Conservation (phyloP, 1,139 yeast species). For the Meyerozyma sp. region DNA sequence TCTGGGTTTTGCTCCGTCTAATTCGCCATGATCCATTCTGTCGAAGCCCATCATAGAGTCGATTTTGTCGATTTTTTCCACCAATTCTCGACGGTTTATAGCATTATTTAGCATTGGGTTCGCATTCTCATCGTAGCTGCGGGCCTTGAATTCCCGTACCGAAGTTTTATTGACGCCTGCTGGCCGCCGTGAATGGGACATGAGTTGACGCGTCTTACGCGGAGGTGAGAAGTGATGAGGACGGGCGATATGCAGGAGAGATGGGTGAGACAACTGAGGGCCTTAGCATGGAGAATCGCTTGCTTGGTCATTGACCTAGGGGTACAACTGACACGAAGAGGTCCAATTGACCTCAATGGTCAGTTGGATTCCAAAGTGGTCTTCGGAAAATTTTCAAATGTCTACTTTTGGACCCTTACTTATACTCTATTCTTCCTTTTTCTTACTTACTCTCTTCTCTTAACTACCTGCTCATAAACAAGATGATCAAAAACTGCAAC, state of each 20-base stretch:
- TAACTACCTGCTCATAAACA: constrained; percentile 12
- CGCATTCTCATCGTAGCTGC: neutral
- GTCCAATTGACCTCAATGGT: too few species aligned
- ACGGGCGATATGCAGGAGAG: neutral
- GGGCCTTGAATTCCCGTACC: neutral
- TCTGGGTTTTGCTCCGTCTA: constrained; percentile 44
- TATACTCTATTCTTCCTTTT: neutral
- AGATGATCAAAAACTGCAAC: constrained; percentile 54
- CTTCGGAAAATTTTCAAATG: too few species aligned
- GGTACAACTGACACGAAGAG: too few species aligned
- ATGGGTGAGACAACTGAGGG: neutral
- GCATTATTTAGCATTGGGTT: constrained; percentile 42
- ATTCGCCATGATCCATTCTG: constrained; percentile 60
- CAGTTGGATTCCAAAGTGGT: too few species aligned
- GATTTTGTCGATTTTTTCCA: constrained; percentile 53
- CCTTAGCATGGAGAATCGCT: too few species aligned
- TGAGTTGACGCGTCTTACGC: neutral
- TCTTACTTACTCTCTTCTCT: neutral
- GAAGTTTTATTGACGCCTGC: neutral
- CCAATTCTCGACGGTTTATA: constrained; percentile 36
- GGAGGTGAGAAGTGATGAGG: neutral
- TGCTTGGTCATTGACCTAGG: too few species aligned
- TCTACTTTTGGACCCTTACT: too few species aligned
- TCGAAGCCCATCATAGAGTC: constrained; percentile 85
- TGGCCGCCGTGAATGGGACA: neutral